Conservation (phyloP, 371 early-diverging fungal species). For the Circinella umbellata region DNA sequence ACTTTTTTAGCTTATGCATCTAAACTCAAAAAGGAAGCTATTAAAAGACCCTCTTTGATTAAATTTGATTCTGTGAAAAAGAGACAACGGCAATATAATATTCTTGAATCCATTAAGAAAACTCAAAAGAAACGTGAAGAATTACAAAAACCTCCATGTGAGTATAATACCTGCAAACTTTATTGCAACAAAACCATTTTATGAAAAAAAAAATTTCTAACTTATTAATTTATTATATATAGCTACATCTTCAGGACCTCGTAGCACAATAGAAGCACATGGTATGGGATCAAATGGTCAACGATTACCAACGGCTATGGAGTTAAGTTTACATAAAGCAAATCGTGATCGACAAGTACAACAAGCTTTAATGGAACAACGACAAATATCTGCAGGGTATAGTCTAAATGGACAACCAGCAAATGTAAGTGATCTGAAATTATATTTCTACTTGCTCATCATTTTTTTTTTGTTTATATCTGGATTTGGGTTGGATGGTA, state of each 20-base stretch:
- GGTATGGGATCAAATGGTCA: constrained; percentile 53
- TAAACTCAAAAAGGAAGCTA: constrained; percentile 30
- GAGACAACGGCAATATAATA: constrained; percentile 40
- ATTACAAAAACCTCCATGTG: constrained; percentile 38
- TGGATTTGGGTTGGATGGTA: constrained; percentile 13
- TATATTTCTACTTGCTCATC: too few relatives aligned
- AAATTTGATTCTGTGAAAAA: constrained; percentile 48
- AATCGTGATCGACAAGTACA: constrained; percentile 75
- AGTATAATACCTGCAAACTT: not conserved
- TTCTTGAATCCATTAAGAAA: constrained; percentile 56
- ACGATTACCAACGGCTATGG: constrained; percentile 69
- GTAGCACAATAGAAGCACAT: constrained; percentile 51
- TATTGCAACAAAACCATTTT: not conserved
- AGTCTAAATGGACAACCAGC: constrained; percentile 36
- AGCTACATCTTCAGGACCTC: constrained; percentile 39
- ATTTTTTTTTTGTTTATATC: too few relatives aligned
- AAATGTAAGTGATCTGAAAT: constrained; percentile 21
- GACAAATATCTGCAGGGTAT: constrained; percentile 65
- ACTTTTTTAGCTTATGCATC: constrained; percentile 28
- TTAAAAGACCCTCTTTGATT: constrained; percentile 33
- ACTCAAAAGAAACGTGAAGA: constrained; percentile 56
- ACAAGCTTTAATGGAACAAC: constrained; percentile 71
- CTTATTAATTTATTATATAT: not conserved
- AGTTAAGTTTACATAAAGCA: constrained; percentile 72
- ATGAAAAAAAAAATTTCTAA: not conserved